These are phyloP conservation scores for Magnusiomyces sp. DNA, from an alignment of 1,139 yeast genomes.

Conservation along the genomic window DNA sequence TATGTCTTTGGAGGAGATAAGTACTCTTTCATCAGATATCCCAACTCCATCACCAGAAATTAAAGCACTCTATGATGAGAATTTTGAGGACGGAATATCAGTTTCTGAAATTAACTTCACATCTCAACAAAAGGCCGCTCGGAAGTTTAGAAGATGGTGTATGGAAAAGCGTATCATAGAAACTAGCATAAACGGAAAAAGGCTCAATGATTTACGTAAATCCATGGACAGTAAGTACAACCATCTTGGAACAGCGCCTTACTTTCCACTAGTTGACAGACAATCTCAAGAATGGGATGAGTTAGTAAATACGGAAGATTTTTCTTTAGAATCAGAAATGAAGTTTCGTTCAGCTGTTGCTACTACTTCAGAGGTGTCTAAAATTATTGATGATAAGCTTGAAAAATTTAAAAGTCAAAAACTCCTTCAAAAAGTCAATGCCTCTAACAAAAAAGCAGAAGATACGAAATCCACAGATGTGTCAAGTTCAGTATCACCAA, in stretches of 20 bases:
- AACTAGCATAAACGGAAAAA: neutral
- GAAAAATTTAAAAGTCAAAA: neutral
- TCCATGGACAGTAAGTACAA: conserved; percentile 1
- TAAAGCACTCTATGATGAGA: neutral
- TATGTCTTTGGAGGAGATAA: neutral
- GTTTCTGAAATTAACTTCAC: neutral
- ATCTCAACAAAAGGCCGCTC: neutral
- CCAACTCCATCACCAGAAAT: neutral
- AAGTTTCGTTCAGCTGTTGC: neutral
- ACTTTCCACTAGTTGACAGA: neutral
- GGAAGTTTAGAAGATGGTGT: conserved; percentile 3
- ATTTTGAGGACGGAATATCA: neutral
- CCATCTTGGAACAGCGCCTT: neutral
- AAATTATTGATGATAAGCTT: neutral
- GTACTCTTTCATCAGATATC: neutral
- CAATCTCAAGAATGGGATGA: conserved; percentile 1
- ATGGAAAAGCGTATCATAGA: neutral
- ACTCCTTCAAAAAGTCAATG: no score
- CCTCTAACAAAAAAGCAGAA: no score
- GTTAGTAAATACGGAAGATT: conserved; percentile 6
- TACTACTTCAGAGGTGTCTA: neutral
- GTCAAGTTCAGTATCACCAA: no score
- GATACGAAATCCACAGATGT: no score
- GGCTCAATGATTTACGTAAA: neutral
- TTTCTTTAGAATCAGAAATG: conserved; percentile 2